Percentiles rank a stretch among this genome's conserved stretches.
These are phyloP conservation scores for Ustilago sp. DNA, from an alignment of 1,284 basidiomycete genomes.

Conservation along the genomic window DNA sequence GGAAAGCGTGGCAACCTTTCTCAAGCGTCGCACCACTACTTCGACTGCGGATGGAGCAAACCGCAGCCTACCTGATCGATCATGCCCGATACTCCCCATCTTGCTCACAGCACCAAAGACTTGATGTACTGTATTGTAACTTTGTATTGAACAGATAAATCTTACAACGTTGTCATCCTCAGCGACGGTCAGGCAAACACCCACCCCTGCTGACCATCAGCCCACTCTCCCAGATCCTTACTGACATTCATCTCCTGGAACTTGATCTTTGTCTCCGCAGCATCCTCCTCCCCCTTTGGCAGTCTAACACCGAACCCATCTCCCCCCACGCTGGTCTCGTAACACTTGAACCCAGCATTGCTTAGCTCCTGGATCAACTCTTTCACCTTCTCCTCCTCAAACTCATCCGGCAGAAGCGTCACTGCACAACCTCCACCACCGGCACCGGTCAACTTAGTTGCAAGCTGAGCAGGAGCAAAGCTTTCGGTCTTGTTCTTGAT, in stretches of 20 bases:
- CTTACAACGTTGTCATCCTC: neutral
- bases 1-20: neutral
- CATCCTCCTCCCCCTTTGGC: constrained; percentile 31
- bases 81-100: neutral
- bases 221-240: constrained; percentile 34
- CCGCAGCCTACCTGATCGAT: neutral
- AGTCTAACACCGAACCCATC: constrained; percentile 87
- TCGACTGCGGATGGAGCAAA: neutral
- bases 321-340: constrained; percentile 92
- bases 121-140: neutral
- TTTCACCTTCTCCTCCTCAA: constrained; percentile 49
- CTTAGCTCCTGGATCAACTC: constrained; percentile 49
- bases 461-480: constrained; percentile 74
- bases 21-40: neutral
- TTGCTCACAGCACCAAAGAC: neutral
- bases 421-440: constrained; percentile 99
- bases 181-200: constrained; percentile 19
- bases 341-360: constrained; percentile 80
- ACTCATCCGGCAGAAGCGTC: constrained; percentile 89
- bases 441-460: constrained; percentile 97
- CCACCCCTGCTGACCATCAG: constrained; percentile 25
- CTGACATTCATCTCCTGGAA: constrained; percentile 29
- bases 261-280: constrained; percentile 20
- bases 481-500: constrained; percentile 81
- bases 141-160: neutral